Percentiles rank a stretch among this genome's conserved stretches.
Conservation (phyloP, 345 rosid species). For the Gossypium ekmanianum region DNA sequence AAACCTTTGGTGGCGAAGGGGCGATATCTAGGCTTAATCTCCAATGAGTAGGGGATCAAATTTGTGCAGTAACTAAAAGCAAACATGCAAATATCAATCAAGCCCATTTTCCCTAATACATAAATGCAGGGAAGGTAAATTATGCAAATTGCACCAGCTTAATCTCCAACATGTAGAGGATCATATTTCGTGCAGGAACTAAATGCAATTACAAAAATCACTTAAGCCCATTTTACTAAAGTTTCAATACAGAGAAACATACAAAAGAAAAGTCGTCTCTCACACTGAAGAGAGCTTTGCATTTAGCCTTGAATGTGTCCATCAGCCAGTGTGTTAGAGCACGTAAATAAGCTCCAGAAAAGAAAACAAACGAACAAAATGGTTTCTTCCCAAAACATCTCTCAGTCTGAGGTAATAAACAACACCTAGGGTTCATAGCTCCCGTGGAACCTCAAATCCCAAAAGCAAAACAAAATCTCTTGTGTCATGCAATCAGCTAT, state of each 20-base stretch:
- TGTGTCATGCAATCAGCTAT: slow-evolving; percentile 11
- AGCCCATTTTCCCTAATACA: background rate
- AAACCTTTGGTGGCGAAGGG: too few species aligned
- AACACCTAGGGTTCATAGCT: slow-evolving; percentile 32
- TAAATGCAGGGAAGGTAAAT: background rate
- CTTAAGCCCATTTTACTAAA: background rate
- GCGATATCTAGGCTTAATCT: background rate
- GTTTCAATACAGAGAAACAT: background rate
- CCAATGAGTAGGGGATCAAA: background rate
- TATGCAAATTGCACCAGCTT: background rate
- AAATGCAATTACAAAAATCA: background rate
- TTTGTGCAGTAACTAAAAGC: background rate
- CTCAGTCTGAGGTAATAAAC: slow-evolving; percentile 25
- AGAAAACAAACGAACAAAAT: slow-evolving; percentile 26
- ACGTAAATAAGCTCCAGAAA: slow-evolving; percentile 33
- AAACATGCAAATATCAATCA: background rate
- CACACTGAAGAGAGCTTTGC: slow-evolving; percentile 35
- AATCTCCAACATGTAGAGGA: slow-evolving; percentile 3
- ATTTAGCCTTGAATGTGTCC: slow-evolving; percentile 35
- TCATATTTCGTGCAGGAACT: background rate
- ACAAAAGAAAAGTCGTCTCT: slow-evolving; percentile 15
- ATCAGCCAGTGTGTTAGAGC: slow-evolving; percentile 19
- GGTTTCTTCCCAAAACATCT: slow-evolving; percentile 33
- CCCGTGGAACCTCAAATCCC: background rate
- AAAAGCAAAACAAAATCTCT: slow-evolving; percentile 19